Conservation (phyloP, 805 yeast species). For the Huiozyma sinensis region DNA sequence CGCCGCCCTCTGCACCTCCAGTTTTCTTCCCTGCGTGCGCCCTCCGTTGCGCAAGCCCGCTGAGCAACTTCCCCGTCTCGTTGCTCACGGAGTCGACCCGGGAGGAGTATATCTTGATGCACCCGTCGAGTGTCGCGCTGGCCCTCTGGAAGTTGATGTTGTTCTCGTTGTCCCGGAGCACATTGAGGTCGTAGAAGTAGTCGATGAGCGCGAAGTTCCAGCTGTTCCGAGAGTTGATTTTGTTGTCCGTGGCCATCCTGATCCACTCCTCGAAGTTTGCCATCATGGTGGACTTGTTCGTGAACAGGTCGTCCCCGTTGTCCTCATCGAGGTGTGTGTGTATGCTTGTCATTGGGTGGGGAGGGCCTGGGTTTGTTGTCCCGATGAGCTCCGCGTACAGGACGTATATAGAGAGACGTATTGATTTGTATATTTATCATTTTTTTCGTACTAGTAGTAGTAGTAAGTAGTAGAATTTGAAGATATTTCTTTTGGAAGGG, state of each 20-base stretch:
- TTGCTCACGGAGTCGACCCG: slow-evolving; percentile 87
- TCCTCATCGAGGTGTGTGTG: slow-evolving; percentile 1
- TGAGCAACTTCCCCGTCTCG: slow-evolving; percentile 75
- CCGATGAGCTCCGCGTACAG: too few relatives aligned
- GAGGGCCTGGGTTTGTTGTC: too few relatives aligned
- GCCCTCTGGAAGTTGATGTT: slow-evolving; percentile 84
- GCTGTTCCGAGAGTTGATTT: slow-evolving; percentile 72
- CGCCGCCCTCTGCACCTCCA: slow-evolving; percentile 15
- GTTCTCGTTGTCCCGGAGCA: slow-evolving; percentile 62
- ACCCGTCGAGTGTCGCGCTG: slow-evolving; percentile 84
- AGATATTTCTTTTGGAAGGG: too few relatives aligned
- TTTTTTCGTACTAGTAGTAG: too few relatives aligned
- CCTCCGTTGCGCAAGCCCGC: slow-evolving; percentile 52
- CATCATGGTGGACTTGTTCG: slow-evolving; percentile 32
- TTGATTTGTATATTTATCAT: too few relatives aligned
- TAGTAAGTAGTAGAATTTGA: too few relatives aligned
- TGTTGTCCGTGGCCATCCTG: slow-evolving; percentile 71
- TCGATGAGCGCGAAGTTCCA: slow-evolving; percentile 90
- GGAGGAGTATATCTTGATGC: slow-evolving; percentile 84
- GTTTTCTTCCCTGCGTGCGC: slow-evolving; percentile 9
- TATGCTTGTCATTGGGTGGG: too few relatives aligned
- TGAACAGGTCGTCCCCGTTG: slow-evolving; percentile 19
- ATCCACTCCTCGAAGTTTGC: slow-evolving; percentile 72
- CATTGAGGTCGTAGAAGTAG: slow-evolving; percentile 74
- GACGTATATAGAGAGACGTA: too few relatives aligned